These are phyloP conservation scores for Phytophthora sojae DNA, from an alignment of 352 stramenopile genomes.

Conservation along the genomic window DNA sequence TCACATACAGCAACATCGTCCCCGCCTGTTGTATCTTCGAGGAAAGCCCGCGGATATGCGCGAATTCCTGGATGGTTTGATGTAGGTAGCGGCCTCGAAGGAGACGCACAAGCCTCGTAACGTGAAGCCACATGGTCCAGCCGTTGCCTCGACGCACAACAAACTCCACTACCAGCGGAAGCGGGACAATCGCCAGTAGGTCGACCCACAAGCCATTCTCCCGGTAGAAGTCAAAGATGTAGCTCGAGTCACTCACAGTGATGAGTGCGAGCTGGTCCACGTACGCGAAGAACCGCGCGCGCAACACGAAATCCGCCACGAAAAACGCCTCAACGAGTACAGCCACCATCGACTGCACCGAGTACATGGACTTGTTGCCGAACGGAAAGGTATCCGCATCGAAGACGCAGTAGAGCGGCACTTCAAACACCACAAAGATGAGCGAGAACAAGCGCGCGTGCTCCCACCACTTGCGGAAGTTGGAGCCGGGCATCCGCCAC, in stretches of 20 bases:
- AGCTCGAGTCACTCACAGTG: slow-evolving; percentile 62
- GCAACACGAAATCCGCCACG: slow-evolving; percentile 58
- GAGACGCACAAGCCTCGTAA: slow-evolving; percentile 58
- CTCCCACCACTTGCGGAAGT: slow-evolving; percentile 70
- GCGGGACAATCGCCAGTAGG: slow-evolving; percentile 61
- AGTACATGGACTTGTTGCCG: slow-evolving; percentile 38
- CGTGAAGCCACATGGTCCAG: slow-evolving; percentile 48
- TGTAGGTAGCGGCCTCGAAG: slow-evolving; percentile 61
- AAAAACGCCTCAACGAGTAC: slow-evolving; percentile 70
- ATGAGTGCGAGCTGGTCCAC: slow-evolving; percentile 72
- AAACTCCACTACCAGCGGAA: slow-evolving; percentile 66
- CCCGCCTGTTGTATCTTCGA: slow-evolving; percentile 66
- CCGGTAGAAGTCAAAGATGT: slow-evolving; percentile 76
- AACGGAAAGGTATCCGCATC: slow-evolving; percentile 68
- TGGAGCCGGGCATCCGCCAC: slow-evolving; percentile 63
- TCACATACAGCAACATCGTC: slow-evolving; percentile 73
- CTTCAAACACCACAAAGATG: slow-evolving; percentile 69
- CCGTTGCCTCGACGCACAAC: slow-evolving; percentile 24
- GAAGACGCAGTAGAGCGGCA: slow-evolving; percentile 77
- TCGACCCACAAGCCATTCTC: slow-evolving; percentile 62
- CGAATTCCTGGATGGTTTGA: slow-evolving; percentile 61
- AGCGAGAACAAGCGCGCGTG: slow-evolving; percentile 55
- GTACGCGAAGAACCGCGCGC: slow-evolving; percentile 68
- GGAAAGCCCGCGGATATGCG: slow-evolving; percentile 59
- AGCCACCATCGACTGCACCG: slow-evolving; percentile 58